Evolutionary conservation across 441 rosid genomes (phyloP).

Genomic region (Iberis amara): DNA sequence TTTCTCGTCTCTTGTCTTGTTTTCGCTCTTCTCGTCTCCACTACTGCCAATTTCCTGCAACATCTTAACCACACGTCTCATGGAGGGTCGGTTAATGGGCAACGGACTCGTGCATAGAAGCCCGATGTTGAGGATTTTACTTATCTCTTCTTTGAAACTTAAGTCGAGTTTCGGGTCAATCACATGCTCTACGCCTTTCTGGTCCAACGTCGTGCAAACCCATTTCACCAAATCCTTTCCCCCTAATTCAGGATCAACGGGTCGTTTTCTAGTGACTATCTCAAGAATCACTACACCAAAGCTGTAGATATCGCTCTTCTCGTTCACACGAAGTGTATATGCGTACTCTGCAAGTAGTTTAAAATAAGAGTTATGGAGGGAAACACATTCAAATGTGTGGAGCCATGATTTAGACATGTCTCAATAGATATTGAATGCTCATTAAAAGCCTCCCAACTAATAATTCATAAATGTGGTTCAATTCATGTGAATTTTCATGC

Average conservation of each 20-base stretch:
- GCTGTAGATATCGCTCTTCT: conserved; percentile 98
- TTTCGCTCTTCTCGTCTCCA: conserved; percentile 30
- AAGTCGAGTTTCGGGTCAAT: conserved; percentile 71
- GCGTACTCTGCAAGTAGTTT: conserved; percentile 69
- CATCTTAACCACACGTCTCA: conserved; percentile 89
- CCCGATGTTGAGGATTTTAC: conserved; percentile 77
- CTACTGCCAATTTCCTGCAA: conserved; percentile 68
- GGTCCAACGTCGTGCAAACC: conserved; percentile 74
- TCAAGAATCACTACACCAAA: conserved; percentile 94
- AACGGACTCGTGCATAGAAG: conserved; percentile 78
- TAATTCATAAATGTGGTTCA: conserved; percentile 11
- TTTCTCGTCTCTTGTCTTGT: conserved; percentile 33
- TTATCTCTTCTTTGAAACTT: conserved; percentile 72
- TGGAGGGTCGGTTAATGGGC: conserved; percentile 87
- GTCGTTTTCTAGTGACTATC: conserved; percentile 72
- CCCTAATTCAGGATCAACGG: conserved; percentile 72
- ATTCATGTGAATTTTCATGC: conserved; percentile 17
- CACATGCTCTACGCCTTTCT: conserved; percentile 73
- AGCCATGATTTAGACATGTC: conserved; percentile 30
- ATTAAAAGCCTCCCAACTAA: conserved; percentile 32
- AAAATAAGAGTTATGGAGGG: conserved; percentile 19
- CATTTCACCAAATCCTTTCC: conserved; percentile 91
- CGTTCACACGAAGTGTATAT: conserved; percentile 86
- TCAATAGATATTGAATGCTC: conserved; percentile 27
- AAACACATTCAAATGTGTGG: conserved; percentile 26